These are phyloP conservation scores for Penicillium frequentans DNA, from an alignment of 2,329 filamentous ascomycete species.

Conservation along the genomic window DNA sequence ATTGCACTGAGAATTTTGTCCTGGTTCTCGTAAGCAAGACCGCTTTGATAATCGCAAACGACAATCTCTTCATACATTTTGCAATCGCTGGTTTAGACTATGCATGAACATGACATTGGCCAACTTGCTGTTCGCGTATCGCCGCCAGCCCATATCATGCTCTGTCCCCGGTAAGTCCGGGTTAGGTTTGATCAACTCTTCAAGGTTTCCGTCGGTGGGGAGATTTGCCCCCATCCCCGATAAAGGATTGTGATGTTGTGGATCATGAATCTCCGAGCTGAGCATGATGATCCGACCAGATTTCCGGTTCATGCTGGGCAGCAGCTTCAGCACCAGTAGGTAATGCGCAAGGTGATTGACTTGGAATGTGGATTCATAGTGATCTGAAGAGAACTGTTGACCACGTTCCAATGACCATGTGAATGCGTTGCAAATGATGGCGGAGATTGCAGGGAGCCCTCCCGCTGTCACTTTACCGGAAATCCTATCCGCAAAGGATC, in stretches of 20 bases:
- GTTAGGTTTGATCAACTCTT: conserved; percentile 2
- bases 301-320: conserved; percentile 4
- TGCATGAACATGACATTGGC: conserved; percentile 14
- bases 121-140: conserved; percentile 10
- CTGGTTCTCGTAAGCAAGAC: background rate
- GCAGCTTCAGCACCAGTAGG: conserved; percentile 3
- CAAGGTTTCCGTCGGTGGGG: background rate
- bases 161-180: conserved; percentile 2
- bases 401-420: conserved; percentile 6
- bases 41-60: too few species aligned
- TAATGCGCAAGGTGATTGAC: conserved; percentile 12
- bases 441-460: conserved; percentile 3
- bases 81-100: conserved; percentile 5
- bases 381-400: conserved; percentile 2
- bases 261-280: conserved; percentile 9
- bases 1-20: background rate
- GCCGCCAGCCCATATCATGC: conserved; percentile 11
- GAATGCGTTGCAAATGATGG: conserved; percentile 13
- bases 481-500: background rate
- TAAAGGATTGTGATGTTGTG: background rate
- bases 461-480: background rate
- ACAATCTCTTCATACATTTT: background rate
- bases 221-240: background rate
- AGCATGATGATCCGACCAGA: conserved; percentile 8
- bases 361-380: conserved; percentile 6